These are phyloP conservation scores for Zymoseptoria ardabiliae DNA, from an alignment of 2,329 filamentous ascomycete genomes.

Conservation along the genomic window DNA sequence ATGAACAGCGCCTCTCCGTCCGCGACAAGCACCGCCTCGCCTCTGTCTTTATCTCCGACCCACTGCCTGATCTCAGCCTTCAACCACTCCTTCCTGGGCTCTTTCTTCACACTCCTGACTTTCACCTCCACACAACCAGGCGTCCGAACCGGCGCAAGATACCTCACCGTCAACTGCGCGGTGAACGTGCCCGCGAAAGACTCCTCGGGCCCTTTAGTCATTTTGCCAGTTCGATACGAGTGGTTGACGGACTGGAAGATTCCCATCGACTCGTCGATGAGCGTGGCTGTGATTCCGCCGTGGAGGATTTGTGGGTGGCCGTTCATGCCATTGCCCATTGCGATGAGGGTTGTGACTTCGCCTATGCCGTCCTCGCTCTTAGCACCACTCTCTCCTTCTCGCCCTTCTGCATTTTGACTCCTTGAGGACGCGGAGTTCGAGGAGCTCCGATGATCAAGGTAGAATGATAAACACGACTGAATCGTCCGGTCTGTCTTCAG, in stretches of 20 bases:
- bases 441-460: conserved; percentile 30
- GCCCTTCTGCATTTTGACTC: too few species aligned
- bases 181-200: conserved; percentile 36
- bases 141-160: conserved; percentile 46
- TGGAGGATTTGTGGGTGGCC: conserved; percentile 49
- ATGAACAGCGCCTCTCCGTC: conserved; percentile 49
- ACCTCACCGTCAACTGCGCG: conserved; percentile 50
- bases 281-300: conserved; percentile 50
- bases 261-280: conserved; percentile 55
- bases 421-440: conserved; percentile 9
- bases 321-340: conserved; percentile 47
- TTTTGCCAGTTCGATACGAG: conserved; percentile 4
- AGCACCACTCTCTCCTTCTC: too few species aligned
- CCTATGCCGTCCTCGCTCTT: conserved; percentile 14
- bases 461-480: conserved; percentile 38
- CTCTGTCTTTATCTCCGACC: conserved; percentile 33
- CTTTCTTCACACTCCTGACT: conserved; percentile 34
- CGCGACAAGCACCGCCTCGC: conserved; percentile 42
- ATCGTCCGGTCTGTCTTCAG: conserved; percentile 47
- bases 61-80: conserved; percentile 39
- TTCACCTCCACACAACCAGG: conserved; percentile 43
- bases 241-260: conserved; percentile 41
- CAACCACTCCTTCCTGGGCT: conserved; percentile 50
- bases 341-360: conserved; percentile 34
- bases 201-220: conserved; percentile 4